Percentiles rank a stretch among this genome's conserved stretches.
phyloP scores from a whole-genome alignment of 2,329 filamentous ascomycete species.

The Cadophora malorum region DNA sequence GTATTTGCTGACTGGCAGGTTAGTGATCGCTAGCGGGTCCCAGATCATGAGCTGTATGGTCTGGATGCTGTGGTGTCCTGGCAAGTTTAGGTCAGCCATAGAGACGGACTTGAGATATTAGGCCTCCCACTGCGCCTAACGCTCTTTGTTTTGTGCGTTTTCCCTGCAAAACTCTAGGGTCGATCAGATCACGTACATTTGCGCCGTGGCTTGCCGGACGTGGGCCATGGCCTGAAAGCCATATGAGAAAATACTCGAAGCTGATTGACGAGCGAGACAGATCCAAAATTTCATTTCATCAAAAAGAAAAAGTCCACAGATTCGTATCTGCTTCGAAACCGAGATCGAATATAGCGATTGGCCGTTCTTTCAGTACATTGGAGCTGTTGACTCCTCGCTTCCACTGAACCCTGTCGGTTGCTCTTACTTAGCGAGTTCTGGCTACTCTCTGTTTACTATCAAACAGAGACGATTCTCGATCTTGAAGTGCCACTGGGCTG shows the following conservation, averaged over 20 bases:
- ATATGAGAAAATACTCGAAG: background rate
- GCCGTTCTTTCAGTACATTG: background rate
- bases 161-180: background rate
- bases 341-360: background rate
- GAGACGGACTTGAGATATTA: background rate
- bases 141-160: background rate
- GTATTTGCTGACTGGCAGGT: background rate
- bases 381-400: background rate
- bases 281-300: background rate
- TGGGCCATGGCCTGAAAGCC: background rate
- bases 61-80: conserved; percentile 7
- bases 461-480: background rate
- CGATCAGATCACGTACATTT: background rate
- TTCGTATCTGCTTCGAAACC: no score
- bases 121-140: background rate
- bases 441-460: background rate
- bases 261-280: background rate
- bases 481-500: background rate
- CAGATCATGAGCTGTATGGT: conserved; percentile 1
- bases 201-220: background rate
- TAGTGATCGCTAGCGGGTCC: background rate
- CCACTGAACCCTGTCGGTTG: background rate
- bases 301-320: background rate
- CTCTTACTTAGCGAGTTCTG: background rate
- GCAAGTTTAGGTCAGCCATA: background rate